Conservation (phyloP, 805 yeast species). For the Cyberlindnera petersonii region DNA sequence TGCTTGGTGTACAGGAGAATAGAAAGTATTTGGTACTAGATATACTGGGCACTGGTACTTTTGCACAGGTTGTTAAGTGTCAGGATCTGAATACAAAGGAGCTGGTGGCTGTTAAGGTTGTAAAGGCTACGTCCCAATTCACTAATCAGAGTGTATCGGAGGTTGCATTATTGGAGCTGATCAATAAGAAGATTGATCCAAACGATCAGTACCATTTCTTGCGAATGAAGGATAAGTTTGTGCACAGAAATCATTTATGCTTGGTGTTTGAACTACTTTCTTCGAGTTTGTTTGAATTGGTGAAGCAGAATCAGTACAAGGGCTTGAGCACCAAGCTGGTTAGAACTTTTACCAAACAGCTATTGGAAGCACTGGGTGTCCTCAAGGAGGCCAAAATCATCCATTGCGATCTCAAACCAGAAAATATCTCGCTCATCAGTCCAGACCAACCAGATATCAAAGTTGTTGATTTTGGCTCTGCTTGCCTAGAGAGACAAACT, state of each 20-base stretch:
- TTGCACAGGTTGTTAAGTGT: slow-evolving; percentile 97
- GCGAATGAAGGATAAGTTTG: slow-evolving; percentile 77
- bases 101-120: slow-evolving; percentile 90
- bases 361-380: slow-evolving; percentile 74
- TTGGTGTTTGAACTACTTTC: slow-evolving; percentile 87
- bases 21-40: slow-evolving; percentile 86
- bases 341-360: slow-evolving; percentile 71
- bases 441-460: slow-evolving; percentile 71
- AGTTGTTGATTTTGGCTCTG: slow-evolving; percentile 93
- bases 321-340: slow-evolving; percentile 82
- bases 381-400: slow-evolving; percentile 80
- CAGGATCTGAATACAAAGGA: slow-evolving; percentile 65
- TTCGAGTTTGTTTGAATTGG: slow-evolving; percentile 82
- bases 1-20: slow-evolving; percentile 81
- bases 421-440: slow-evolving; percentile 76
- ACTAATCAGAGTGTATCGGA: slow-evolving; percentile 90
- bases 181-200: slow-evolving; percentile 70
- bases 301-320: slow-evolving; percentile 89
- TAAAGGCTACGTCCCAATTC: slow-evolving; percentile 87
- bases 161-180: slow-evolving; percentile 76
- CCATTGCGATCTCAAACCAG: slow-evolving; percentile 97
- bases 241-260: slow-evolving; percentile 90
- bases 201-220: slow-evolving; percentile 70
- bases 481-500: slow-evolving; percentile 88
- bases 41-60: slow-evolving; percentile 92